Conservation (phyloP, 1,284 basidiomycete species). For the Heterobasidion occidentale region DNA sequence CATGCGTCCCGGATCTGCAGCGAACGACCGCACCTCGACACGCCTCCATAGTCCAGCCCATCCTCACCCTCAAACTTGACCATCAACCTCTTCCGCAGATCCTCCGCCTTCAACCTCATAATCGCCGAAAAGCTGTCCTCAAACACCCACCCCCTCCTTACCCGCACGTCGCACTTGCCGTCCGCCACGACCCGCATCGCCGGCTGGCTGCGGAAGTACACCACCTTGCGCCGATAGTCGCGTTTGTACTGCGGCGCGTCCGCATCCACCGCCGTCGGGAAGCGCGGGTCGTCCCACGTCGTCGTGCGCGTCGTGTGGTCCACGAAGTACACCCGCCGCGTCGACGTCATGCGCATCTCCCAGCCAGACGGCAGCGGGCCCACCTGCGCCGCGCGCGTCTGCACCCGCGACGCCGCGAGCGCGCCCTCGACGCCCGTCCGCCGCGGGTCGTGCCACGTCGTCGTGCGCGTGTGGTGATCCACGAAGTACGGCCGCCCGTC, state of each 20-base stretch:
- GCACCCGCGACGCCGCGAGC: constrained; percentile 66
- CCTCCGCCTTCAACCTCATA: constrained; percentile 91
- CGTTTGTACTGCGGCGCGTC: constrained; percentile 99
- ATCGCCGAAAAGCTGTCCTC: constrained; percentile 96
- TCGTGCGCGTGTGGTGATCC: constrained; percentile 92
- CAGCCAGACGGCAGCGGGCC: constrained; percentile 94
- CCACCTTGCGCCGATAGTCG: constrained; percentile 96
- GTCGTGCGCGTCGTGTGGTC: constrained; percentile 96
- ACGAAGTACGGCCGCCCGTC: constrained; percentile 98
- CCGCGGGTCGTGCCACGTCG: constrained; percentile 97
- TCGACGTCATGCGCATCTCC: constrained; percentile 95
- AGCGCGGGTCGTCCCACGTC: constrained; percentile 91
- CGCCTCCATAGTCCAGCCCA: constrained; percentile 95
- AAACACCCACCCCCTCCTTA: constrained; percentile 88
- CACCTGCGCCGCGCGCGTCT: constrained; percentile 75
- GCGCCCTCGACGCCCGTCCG: constrained; percentile 71
- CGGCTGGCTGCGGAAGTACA: constrained; percentile 98
- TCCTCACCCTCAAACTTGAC: constrained; percentile 99
- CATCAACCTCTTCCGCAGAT: constrained; percentile 95
- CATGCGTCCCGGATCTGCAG: background rate
- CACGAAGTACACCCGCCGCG: constrained; percentile 92
- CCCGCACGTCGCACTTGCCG: constrained; percentile 93
- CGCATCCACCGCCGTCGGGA: constrained; percentile 78
- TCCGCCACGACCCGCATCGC: constrained; percentile 80
- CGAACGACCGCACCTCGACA: constrained; percentile 64